Percentiles rank a stretch among this genome's conserved stretches.
Conservation (phyloP, 257 asterid genomes). For the Anisodus acutangulus region DNA sequence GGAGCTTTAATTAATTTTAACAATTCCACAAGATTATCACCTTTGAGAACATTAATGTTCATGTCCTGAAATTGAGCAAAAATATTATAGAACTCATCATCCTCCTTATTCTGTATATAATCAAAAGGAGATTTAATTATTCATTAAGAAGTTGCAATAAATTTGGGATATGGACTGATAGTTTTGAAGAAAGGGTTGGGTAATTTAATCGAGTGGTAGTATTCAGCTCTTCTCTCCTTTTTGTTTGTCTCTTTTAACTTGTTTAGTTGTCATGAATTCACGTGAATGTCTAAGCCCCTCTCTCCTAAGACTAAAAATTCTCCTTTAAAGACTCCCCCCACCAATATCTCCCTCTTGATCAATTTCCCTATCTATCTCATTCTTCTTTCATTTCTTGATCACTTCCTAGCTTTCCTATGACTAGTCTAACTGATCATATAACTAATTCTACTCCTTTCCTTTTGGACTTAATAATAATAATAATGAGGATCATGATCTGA, state of each 20-base stretch:
- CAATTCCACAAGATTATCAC: too few relatives aligned
- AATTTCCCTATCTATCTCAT: background rate
- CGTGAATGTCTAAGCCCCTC: conserved; percentile 54
- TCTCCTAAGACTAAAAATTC: too few relatives aligned
- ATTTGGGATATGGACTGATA: conserved; percentile 3
- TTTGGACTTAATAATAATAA: conserved; percentile 28
- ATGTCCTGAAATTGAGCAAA: too few relatives aligned
- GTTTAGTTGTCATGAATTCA: conserved; percentile 54
- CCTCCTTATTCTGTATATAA: too few relatives aligned
- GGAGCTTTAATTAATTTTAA: too few relatives aligned
- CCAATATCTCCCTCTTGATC: background rate
- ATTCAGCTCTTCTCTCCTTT: conserved; percentile 63
- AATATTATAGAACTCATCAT: too few relatives aligned
- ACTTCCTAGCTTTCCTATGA: conserved; percentile 18
- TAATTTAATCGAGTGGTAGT: conserved; percentile 79
- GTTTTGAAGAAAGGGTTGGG: conserved; percentile 69
- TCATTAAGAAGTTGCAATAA: background rate
- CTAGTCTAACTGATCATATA: conserved; percentile 38
- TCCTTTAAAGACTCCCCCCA: background rate
- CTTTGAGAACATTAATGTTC: too few relatives aligned
- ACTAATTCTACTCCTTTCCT: conserved; percentile 44
- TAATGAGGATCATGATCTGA: conserved; percentile 38
- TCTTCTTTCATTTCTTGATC: background rate
- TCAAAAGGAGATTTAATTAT: too few relatives aligned
- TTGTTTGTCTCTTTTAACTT: conserved; percentile 54